A percentile compares a stretch with the other conserved stretches of the same genome.
These are phyloP conservation scores for Amanita jacksonii DNA, from an alignment of 768 basidiomycete species.

Conservation along the genomic window DNA sequence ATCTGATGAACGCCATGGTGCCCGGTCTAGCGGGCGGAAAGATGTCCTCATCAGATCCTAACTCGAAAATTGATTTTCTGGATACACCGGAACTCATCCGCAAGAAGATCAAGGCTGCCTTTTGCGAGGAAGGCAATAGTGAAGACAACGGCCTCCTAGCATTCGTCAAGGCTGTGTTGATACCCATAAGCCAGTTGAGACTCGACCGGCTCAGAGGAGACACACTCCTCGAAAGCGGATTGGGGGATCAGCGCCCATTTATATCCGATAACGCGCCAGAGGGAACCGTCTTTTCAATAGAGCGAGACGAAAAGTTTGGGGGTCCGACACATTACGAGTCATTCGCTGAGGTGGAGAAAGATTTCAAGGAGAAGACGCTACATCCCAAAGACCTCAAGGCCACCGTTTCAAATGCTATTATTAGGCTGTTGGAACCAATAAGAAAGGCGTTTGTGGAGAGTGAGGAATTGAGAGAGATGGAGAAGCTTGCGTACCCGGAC, in stretches of 20 bases:
- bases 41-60: conserved; percentile 97
- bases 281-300: conserved; percentile 75
- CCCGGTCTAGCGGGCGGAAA: conserved; percentile 92
- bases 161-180: conserved; percentile 80
- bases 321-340: conserved; percentile 66
- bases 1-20: conserved; percentile 98
- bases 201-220: conserved; percentile 47
- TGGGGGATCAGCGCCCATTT: conserved; percentile 55
- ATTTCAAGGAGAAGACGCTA: conserved; percentile 66
- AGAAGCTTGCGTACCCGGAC: conserved; percentile 78
- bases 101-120: conserved; percentile 85
- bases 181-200: conserved; percentile 75
- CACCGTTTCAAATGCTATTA: conserved; percentile 65
- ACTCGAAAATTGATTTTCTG: conserved; percentile 97
- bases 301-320: conserved; percentile 72
- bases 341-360: conserved; percentile 58
- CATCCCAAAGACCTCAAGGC: conserved; percentile 89
- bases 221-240: conserved; percentile 35
- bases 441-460: conserved; percentile 65
- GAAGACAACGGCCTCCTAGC: conserved; percentile 83
- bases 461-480: conserved; percentile 73
- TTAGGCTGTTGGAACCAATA: conserved; percentile 70
- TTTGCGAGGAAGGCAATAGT: conserved; percentile 89
- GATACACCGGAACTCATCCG: conserved; percentile 77
- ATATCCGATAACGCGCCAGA: conserved; percentile 59